A percentile compares a stretch with the other conserved stretches of the same genome.
Evolutionary conservation across 345 rosid species (phyloP).

Genomic region (Balakata baccata): DNA sequence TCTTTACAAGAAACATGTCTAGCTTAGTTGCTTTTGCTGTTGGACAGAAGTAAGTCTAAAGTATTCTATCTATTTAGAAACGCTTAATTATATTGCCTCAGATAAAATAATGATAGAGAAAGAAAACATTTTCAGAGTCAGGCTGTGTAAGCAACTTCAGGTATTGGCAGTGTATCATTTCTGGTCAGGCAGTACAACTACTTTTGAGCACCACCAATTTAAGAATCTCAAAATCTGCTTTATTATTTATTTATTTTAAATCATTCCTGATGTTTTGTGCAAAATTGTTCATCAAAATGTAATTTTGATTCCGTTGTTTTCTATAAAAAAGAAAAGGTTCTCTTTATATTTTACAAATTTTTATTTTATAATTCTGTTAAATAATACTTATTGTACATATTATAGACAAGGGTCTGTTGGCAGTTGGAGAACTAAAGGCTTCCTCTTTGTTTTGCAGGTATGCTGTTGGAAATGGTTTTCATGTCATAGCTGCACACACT

Average conservation of each 20-base stretch:
- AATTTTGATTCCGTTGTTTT: not conserved
- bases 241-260: not conserved
- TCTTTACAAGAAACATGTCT: constrained; percentile 92
- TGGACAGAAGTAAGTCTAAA: constrained; percentile 69
- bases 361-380: not conserved
- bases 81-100: not conserved
- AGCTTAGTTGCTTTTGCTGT: constrained; percentile 89
- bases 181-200: not conserved
- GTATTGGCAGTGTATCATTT: not conserved
- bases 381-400: not conserved
- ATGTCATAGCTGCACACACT: constrained; percentile 88
- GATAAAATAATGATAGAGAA: not conserved
- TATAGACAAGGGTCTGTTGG: not conserved
- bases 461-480: constrained; percentile 71
- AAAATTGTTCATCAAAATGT: not conserved
- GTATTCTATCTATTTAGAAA: not conserved
- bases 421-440: not conserved
- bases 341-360: not conserved
- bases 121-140: not conserved
- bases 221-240: not conserved
- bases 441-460: constrained; percentile 53
- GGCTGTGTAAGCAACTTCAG: not conserved
- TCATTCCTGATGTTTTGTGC: not conserved
- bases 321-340: too few species aligned
- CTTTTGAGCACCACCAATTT: not conserved